Conservation (phyloP, 768 basidiomycete species). For the Ephemerocybe angulata region DNA sequence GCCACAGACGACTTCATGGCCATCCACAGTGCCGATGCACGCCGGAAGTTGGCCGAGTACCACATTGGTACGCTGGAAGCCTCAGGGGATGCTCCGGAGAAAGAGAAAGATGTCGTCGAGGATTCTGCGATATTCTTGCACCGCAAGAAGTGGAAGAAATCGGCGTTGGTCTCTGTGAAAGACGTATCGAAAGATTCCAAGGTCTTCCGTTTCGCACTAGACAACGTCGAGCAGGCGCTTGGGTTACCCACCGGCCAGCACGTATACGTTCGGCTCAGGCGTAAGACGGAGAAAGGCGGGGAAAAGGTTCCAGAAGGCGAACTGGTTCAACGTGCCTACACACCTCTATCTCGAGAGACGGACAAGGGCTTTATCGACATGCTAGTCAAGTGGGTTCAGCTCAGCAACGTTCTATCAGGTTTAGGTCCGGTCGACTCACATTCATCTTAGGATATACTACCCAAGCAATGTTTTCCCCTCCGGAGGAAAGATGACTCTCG, state of each 20-base stretch:
- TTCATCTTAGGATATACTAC: constrained; percentile 37
- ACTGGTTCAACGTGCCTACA: constrained; percentile 55
- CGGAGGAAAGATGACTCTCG: constrained; percentile 53
- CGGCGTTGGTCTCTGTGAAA: constrained; percentile 33
- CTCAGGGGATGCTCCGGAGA: neutral
- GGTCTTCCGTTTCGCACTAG: constrained; percentile 48
- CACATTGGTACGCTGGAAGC: constrained; percentile 49
- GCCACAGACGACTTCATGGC: constrained; percentile 63
- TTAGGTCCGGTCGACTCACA: neutral
- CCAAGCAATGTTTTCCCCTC: constrained; percentile 30
- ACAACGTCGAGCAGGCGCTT: constrained; percentile 35
- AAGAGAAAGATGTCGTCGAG: constrained; percentile 9
- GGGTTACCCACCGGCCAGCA: constrained; percentile 62
- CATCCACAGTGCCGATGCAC: constrained; percentile 55
- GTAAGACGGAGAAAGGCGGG: constrained; percentile 21
- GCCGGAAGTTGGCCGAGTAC: constrained; percentile 42
- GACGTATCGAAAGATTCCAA: constrained; percentile 46
- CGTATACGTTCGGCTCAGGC: constrained; percentile 46
- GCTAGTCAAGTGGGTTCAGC: constrained; percentile 43
- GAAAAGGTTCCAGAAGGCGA: constrained; percentile 27
- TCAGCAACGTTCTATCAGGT: neutral
- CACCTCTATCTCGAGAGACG: constrained; percentile 45
- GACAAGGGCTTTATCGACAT: constrained; percentile 48
- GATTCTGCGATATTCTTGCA: constrained; percentile 32
- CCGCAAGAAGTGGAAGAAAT: constrained; percentile 46